Evolutionary conservation across 352 stramenopile species (phyloP), one percentile per base, ranked within the genome.

Genomic region (Phytophthora hibernalis): DNA sequence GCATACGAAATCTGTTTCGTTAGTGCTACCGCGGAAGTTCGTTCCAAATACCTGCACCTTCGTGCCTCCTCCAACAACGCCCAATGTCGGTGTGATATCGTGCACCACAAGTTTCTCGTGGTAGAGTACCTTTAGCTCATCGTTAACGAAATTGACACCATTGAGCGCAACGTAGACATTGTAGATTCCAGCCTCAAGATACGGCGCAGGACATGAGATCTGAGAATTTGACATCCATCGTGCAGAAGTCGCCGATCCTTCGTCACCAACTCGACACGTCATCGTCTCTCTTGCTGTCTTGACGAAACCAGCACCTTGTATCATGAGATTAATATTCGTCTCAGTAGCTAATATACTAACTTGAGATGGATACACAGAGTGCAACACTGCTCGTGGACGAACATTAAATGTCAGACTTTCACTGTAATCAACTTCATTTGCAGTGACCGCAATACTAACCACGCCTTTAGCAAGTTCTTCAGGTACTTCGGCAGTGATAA

Each of bases 161-260:
- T 89, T 87, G 5, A 85, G 40, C 1, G 81, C 81, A 3, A 92
- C 37, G n/a, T 77, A 69, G 1, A 90, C 60, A 0, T 1, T 54
- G 49, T 92, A 82, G 12, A 70, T 55, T 0, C 83, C 83, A 53
- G 61, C 56, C 28, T 73, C 58, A 13, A 89, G 48, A 10, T 69
- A 31, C 0, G 74, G 54, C 13, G 61, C 58, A n/a, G 54, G 44
- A 26, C 79, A 87, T 12, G 67, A 15, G 21, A 87, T 60, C 3
- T 80, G 58, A n/a, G 57, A 68, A 9, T 35, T 42, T 12, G 79
- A 82, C 11, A 85, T 28, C 66, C 69, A 80, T 2, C 70, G 20
- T 18, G 52, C 76, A 3, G n/a, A 2, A 11, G 45, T 42, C 7
- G 42, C 7, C 5, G 42, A 6, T 11, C 22, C 51, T 10, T 58